Evolutionary conservation across 176 grass and related monocot genomes (phyloP), one percentile per base, ranked within the genome.

Genomic region (Triticum turgidum): DNA sequence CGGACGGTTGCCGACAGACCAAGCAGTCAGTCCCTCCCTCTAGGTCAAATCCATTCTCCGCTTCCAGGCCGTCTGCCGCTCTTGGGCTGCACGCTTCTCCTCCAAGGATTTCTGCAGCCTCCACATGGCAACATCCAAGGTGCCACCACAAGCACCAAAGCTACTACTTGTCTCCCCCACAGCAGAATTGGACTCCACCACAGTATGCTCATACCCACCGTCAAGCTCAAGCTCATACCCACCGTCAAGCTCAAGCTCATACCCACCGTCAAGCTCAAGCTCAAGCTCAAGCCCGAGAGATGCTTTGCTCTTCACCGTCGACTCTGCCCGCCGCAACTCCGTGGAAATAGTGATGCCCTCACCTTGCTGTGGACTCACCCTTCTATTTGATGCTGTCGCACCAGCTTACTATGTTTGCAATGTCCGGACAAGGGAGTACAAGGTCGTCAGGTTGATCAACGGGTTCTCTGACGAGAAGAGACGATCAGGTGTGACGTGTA

Each of bases 351-450:
- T 25, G 52, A 35, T 7, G 5, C 32, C 76, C 76, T 35, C 52
- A 38, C 1, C 52, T 4, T 61, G 30, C 20, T 12, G 9, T 78
- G 76, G 76, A 5, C 76, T 79, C 52, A 79, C 76, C 52, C 76
- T 79, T 79, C 18, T 73, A 12, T 44, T 7, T 24, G 38, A 44
- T 73, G 69, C 11, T 73, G 21, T 6, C 14, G 21, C 20, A 2
- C 69, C 1, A 44, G 69, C 69, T 42, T 73, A 73, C 69, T 73
- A 44, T 73, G 69, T 73, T 44, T 58, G 30, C 41, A 79, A 79
- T 35, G 75, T 9, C 45, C 49, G 3, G 47, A 35, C 14, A 6
- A 42, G 69, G 37, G 69, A 72, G 69, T 72, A 42, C 69, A 72
- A 72, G 69, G 69, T 72, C 20, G 37, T 59, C 7, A 52, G 75